Evolutionary conservation across 202 grass and related monocot species (phyloP).

Genomic region (Bolboschoenoplectus hybrid): DNA sequence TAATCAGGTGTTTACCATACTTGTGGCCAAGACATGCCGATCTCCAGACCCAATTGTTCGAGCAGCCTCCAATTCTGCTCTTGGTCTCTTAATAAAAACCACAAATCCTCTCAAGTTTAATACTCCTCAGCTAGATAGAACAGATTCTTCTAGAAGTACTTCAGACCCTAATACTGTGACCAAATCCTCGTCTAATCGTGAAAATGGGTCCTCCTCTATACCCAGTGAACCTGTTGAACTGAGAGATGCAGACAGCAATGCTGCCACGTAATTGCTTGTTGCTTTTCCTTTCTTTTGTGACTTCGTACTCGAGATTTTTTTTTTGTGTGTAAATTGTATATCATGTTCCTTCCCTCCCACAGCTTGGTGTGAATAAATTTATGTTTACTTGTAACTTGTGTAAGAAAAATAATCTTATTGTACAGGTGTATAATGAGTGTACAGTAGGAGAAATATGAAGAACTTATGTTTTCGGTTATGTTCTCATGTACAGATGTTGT

Average conservation of each 20-base stretch:
- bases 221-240: constrained; percentile 27
- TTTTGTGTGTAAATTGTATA: constrained; percentile 3
- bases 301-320: constrained; percentile 29
- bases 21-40: constrained; percentile 78
- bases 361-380: constrained; percentile 19
- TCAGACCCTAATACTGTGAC: constrained; percentile 38
- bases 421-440: constrained; percentile 34
- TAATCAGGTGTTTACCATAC: constrained; percentile 66
- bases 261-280: constrained; percentile 8
- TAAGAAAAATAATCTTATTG: background rate
- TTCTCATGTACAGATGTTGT: background rate
- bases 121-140: constrained; percentile 54
- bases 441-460: constrained; percentile 20
- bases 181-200: constrained; percentile 40
- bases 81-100: constrained; percentile 80
- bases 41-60: constrained; percentile 77
- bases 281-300: background rate
- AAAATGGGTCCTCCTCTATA: constrained; percentile 38
- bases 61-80: constrained; percentile 70
- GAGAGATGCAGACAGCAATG: constrained; percentile 13
- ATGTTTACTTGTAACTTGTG: constrained; percentile 20
- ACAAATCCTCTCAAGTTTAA: constrained; percentile 63
- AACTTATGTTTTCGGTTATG: background rate
- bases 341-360: constrained; percentile 14
- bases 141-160: constrained; percentile 52